Evolutionary conservation across 2,329 filamentous ascomycete genomes (phyloP).

Genomic region (Fusarium chaquense): DNA sequence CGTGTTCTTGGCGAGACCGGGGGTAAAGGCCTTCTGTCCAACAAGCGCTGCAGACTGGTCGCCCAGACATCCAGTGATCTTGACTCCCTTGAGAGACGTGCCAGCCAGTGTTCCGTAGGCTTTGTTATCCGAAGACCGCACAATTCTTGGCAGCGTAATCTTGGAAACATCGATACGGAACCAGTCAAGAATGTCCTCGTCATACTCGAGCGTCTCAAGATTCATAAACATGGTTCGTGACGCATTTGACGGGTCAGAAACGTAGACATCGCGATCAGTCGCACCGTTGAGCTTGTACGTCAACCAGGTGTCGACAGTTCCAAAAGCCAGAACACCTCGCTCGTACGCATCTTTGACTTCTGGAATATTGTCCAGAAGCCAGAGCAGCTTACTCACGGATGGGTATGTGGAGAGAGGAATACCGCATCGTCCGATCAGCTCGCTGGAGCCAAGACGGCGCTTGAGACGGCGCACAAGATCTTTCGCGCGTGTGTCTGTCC

Average conservation of each 20-base stretch:
- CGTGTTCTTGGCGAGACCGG: conserved; percentile 85
- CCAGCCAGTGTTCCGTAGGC: conserved; percentile 74
- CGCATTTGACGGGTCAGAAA: conserved; percentile 86
- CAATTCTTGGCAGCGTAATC: conserved; percentile 79
- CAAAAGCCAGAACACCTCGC: conserved; percentile 77
- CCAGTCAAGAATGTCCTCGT: conserved; percentile 78
- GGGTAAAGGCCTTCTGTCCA: conserved; percentile 81
- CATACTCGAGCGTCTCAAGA: conserved; percentile 79
- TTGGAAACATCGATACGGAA: conserved; percentile 79
- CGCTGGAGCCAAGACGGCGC: conserved; percentile 71
- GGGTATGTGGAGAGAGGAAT: conserved; percentile 86
- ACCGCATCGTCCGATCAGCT: conserved; percentile 76
- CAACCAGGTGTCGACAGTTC: conserved; percentile 85
- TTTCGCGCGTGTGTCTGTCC: conserved; percentile 84
- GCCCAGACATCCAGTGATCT: conserved; percentile 81
- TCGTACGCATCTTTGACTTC: conserved; percentile 78
- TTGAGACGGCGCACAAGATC: conserved; percentile 80
- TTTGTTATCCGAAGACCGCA: conserved; percentile 76
- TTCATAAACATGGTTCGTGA: conserved; percentile 89
- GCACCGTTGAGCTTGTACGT: conserved; percentile 83
- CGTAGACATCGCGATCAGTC: conserved; percentile 71
- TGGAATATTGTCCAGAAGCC: conserved; percentile 77
- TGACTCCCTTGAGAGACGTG: conserved; percentile 73
- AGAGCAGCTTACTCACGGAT: conserved; percentile 81
- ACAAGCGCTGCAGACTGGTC: conserved; percentile 86